Percentiles rank a stretch among this genome's conserved stretches.
phyloP scores from a whole-genome alignment of 2,329 filamentous ascomycete genomes.

The Colletotrichum orchidophilum region DNA sequence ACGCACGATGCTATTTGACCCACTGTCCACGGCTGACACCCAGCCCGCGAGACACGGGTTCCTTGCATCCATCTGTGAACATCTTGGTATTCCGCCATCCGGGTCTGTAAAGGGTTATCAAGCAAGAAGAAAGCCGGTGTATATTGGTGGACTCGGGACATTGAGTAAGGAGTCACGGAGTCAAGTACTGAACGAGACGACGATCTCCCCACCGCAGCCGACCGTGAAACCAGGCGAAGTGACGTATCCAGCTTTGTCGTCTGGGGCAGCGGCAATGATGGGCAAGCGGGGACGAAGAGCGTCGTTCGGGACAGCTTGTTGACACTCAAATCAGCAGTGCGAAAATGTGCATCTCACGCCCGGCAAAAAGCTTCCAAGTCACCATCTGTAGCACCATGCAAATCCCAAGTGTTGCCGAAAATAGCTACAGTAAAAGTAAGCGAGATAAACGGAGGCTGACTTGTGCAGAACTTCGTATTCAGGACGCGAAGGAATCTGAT shows the following conservation, averaged over 20 bases:
- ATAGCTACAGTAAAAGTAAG: slow-evolving; percentile 7
- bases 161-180: background rate
- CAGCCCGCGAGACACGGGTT: background rate
- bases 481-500: slow-evolving; percentile 19
- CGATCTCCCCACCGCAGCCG: background rate
- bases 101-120: background rate
- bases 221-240: background rate
- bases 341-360: background rate
- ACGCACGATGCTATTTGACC: background rate
- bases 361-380: background rate
- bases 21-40: background rate
- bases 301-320: background rate
- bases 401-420: slow-evolving; percentile 13
- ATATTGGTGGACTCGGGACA: background rate
- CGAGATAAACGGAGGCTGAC: background rate
- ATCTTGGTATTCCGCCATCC: background rate
- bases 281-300: background rate
- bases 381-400: background rate
- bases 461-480: slow-evolving; percentile 29
- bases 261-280: background rate
- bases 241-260: background rate
- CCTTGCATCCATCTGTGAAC: background rate
- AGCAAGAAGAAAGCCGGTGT: background rate
- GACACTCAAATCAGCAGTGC: background rate
- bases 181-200: too few relatives aligned